Evolutionary conservation across 495 filamentous ascomycete genomes (phyloP).

Genomic region (Penicillium soppii): DNA sequence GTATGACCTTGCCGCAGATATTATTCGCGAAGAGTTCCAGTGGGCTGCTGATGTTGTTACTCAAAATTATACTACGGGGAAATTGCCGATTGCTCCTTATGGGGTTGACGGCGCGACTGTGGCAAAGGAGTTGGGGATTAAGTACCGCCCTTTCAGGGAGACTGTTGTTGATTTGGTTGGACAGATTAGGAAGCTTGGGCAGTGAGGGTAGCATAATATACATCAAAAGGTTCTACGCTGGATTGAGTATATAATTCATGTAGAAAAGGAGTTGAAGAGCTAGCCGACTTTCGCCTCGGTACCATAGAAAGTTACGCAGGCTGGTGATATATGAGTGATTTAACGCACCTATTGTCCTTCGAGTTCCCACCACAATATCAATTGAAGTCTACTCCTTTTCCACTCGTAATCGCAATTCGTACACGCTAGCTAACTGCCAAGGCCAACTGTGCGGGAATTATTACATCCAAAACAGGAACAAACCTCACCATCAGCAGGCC

Average conservation of each 20-base stretch:
- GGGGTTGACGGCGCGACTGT: conserved; percentile 43
- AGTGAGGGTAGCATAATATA: too few relatives aligned
- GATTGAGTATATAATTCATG: too few relatives aligned
- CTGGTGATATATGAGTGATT: too few relatives aligned
- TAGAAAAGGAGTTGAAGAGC: too few relatives aligned
- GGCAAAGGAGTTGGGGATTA: conserved; percentile 36
- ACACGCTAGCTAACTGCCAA: neutral
- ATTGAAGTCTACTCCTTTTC: too few relatives aligned
- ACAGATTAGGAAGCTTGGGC: conserved; percentile 63
- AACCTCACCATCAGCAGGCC: neutral
- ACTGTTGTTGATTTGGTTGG: conserved; percentile 28
- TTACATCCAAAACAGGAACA: neutral
- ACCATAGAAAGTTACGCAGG: too few relatives aligned
- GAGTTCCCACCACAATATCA: too few relatives aligned
- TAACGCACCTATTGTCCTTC: too few relatives aligned
- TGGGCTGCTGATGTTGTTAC: conserved; percentile 26
- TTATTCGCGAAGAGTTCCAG: conserved; percentile 33
- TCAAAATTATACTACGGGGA: conserved; percentile 26
- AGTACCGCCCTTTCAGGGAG: conserved; percentile 37
- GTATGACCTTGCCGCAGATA: conserved; percentile 36
- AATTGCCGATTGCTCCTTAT: conserved; percentile 24
- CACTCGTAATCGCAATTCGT: neutral
- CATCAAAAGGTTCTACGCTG: too few relatives aligned
- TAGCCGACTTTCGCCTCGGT: too few relatives aligned
- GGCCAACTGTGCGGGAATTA: neutral